These are phyloP conservation scores for Aphanocladium album DNA, from an alignment of 2,329 filamentous ascomycete species.

Conservation along the genomic window DNA sequence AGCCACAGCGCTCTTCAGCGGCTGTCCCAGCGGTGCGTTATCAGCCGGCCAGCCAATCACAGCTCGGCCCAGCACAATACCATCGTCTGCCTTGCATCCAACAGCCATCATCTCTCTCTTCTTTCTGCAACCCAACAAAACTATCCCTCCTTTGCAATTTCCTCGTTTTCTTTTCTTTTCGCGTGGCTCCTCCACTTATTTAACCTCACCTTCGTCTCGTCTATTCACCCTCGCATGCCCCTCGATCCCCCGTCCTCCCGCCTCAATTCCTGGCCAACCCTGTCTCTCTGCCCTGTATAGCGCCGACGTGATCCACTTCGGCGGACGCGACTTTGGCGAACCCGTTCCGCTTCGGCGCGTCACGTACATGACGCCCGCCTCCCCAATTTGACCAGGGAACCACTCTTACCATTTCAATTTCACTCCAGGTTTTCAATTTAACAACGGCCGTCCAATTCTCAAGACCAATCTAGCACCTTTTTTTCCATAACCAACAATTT, in stretches of 20 bases:
- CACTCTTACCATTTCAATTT: slow-evolving; percentile 12
- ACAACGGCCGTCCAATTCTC: background rate
- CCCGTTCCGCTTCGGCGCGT: slow-evolving; percentile 25
- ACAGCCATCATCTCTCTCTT: background rate
- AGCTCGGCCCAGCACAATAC: background rate
- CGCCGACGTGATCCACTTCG: slow-evolving; percentile 21
- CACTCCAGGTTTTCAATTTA: background rate
- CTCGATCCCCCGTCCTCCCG: background rate
- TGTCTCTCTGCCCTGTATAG: slow-evolving; percentile 14
- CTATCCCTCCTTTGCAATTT: background rate
- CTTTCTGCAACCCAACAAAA: background rate
- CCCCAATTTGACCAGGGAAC: slow-evolving; percentile 25
- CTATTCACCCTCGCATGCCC: background rate
- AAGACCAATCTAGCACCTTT: background rate
- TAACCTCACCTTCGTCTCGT: background rate
- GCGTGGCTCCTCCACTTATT: slow-evolving; percentile 6
- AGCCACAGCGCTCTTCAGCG: background rate
- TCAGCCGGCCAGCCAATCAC: background rate
- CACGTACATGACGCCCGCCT: slow-evolving; percentile 36
- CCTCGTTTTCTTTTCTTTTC: background rate
- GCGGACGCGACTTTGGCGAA: slow-evolving; percentile 27
- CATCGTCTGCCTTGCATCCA: background rate
- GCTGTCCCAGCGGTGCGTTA: background rate
- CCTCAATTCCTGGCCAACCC: slow-evolving; percentile 3
- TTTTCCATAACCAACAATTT: background rate